Evolutionary conservation across 2,329 filamentous ascomycete genomes (phyloP).

Genomic region (Pseudocercospora vitis): DNA sequence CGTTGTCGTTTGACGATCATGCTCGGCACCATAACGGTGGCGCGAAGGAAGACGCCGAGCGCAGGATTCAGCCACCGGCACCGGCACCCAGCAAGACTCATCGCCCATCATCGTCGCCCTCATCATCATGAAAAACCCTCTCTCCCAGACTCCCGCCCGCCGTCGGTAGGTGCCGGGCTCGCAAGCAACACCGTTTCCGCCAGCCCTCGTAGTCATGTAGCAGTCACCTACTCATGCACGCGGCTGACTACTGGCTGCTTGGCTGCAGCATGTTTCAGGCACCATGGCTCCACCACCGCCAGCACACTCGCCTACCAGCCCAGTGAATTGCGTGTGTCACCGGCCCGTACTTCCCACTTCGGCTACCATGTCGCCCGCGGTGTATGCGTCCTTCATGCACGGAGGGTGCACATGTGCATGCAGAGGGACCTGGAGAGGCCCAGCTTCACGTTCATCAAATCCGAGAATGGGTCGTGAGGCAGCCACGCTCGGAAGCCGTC

Average conservation of each 20-base stretch:
- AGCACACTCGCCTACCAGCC: conserved; percentile 5
- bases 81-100: conserved; percentile 10
- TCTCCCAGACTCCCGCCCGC: too few relatives aligned
- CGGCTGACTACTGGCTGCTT: conserved; percentile 10
- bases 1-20: background rate
- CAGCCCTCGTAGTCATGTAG: background rate
- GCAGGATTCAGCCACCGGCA: conserved; percentile 15
- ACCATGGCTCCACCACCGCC: conserved; percentile 5
- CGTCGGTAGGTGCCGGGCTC: background rate
- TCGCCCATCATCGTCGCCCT: too few relatives aligned
- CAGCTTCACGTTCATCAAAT: too few relatives aligned
- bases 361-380: conserved; percentile 3
- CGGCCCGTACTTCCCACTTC: conserved; percentile 14
- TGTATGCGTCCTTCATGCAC: background rate
- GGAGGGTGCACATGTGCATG: conserved; percentile 11
- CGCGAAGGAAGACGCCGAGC: background rate
- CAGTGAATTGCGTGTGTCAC: background rate
- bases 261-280: conserved; percentile 8
- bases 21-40: background rate
- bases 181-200: conserved; percentile 6
- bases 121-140: too few relatives aligned
- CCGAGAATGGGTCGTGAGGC: conserved; percentile 11
- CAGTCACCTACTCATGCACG: conserved; percentile 4
- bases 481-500: conserved; percentile 22
- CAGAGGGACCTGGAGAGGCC: too few relatives aligned